phyloP scores from a whole-genome alignment of 2,329 filamentous ascomycete species.

The Colletotrichum acutatum region DNA sequence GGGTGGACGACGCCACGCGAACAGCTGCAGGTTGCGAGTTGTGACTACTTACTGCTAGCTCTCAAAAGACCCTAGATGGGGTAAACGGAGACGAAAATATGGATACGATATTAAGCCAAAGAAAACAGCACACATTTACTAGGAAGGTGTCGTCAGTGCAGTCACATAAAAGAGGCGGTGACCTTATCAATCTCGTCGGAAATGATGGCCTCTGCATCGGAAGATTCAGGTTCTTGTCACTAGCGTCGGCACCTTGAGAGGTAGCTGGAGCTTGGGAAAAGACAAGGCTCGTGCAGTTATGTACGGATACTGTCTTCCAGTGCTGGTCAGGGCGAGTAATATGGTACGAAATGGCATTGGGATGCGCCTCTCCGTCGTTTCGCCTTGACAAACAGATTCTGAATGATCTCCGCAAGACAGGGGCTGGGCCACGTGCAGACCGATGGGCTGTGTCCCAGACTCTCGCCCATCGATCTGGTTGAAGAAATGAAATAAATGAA shows the following conservation, averaged over 20 bases:
- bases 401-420: conserved; percentile 11
- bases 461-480: background rate
- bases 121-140: background rate
- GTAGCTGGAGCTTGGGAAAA: background rate
- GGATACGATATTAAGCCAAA: conserved; percentile 10
- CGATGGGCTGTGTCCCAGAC: background rate
- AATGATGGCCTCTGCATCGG: conserved; percentile 1
- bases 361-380: conserved; percentile 10
- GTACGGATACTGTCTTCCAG: background rate
- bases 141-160: conserved; percentile 21
- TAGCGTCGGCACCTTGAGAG: conserved; percentile 29
- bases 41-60: background rate
- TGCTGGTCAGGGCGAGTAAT: background rate
- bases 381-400: conserved; percentile 15
- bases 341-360: conserved; percentile 4
- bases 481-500: background rate
- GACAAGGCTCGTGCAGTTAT: background rate
- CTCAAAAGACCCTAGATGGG: background rate
- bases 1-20: background rate
- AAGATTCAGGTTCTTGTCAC: background rate
- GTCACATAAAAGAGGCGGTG: conserved; percentile 21
- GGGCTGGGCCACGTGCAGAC: conserved; percentile 16
- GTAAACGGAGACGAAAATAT: background rate
- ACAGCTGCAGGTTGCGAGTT: background rate
- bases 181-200: conserved; percentile 19